These are phyloP conservation scores for Closterium sp. DNA, from an alignment of 139 green algal species.

Conservation along the genomic window DNA sequence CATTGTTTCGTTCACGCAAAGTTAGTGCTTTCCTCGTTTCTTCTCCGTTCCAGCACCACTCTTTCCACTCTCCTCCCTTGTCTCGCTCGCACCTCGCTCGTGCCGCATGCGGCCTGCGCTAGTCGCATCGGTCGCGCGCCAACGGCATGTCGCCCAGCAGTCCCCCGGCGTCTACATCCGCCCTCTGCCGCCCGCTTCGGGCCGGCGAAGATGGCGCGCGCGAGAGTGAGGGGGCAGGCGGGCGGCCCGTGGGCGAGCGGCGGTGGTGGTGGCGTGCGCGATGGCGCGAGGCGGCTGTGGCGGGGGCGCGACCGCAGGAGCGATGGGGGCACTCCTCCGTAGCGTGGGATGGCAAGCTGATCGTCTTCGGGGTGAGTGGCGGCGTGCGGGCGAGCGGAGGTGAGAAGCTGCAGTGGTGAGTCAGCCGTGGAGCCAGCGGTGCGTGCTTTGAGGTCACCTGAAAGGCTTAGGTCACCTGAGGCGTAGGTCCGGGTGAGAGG, in stretches of 20 bases:
- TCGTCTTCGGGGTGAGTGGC: conserved; percentile 4
- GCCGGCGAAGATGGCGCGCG: not conserved
- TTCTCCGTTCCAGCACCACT: not conserved
- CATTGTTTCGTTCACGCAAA: not conserved
- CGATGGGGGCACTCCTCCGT: not conserved
- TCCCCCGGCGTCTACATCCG: not conserved
- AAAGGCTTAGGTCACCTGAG: not conserved
- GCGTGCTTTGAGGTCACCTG: not conserved
- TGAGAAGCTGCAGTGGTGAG: not conserved
- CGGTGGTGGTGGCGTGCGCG: not conserved
- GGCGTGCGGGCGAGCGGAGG: not conserved
- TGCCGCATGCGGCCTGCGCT: not conserved
- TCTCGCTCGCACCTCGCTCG: not conserved
- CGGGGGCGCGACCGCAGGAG: not conserved
- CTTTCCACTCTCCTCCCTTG: not conserved
- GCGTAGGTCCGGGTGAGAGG: not conserved
- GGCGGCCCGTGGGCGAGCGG: no score
- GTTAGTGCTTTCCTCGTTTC: not conserved
- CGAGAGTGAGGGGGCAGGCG: not conserved
- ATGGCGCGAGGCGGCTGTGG: not conserved
- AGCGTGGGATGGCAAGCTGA: not conserved
- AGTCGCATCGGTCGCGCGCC: not conserved
- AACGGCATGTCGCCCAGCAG: not conserved
- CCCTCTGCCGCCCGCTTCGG: not conserved
- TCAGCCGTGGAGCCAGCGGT: not conserved